Base-by-base conservation (phyloP, 208 protist species). In the Porcisia deanei region DNA sequence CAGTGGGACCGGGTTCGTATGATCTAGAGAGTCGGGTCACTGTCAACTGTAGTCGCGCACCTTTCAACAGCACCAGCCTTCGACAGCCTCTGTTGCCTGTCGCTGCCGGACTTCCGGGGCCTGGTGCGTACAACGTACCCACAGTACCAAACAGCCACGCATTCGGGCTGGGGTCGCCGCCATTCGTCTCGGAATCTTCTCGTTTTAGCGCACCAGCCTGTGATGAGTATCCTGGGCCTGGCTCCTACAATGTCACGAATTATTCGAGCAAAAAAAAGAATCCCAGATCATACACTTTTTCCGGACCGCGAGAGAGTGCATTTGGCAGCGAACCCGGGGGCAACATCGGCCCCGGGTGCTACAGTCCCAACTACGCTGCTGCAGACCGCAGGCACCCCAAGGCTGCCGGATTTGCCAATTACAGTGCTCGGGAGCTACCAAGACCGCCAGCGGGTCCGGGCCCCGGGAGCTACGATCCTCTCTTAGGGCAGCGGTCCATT, bases 1-100 rank as follows among this genome's bases (percentile, higher is more conserved):
- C 69, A 59, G 83, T 97, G 14, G 93, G 93, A 47, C 93, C 93
- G 37, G 90, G 93, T 5, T 83, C 87, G 0, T 97, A 95, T 75
- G 77, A 94, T 71, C n/a, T 94, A 37, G 75, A 80, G 47, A 74
- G 80, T 53, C 49, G 3, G 9, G 34, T 58, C n/a, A 45, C 65
- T 61, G 72, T 57, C 20, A 88, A 85, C 68, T 71, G 85, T 66
- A 86, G 82, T 34, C 69, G 85, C 12, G 91, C 93, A 59, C 93
- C 93, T 5, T 97, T 97, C 82, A 91, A 89, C 68, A 88, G 77
- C 22, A 93, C 91, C 3, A 85, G 87, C 57, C 68, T 78, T 6
- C 86, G 91, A 18, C 85, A 84, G 55, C 74, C 80, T 34, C 60
- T 88, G 2, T 79, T 75, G 10, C 3, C 72, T 16, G 72, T 34